Conservation (phyloP, 768 basidiomycete species). For the Boletus rubroflammeus region DNA sequence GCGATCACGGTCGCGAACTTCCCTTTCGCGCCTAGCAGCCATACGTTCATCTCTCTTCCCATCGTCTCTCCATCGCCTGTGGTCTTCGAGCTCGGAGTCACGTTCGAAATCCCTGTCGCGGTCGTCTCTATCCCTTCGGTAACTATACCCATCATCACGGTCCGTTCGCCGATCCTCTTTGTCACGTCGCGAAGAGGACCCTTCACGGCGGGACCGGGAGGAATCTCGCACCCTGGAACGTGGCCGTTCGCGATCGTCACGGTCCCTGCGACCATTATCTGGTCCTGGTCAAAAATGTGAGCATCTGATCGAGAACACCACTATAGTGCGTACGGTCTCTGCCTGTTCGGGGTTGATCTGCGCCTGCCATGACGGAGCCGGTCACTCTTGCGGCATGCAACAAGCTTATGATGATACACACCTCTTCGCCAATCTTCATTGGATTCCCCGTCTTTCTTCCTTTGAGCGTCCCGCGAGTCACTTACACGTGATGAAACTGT, state of each 20-base stretch:
- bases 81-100: constrained; percentile 59
- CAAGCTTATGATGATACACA: constrained; percentile 31
- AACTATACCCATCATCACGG: constrained; percentile 27
- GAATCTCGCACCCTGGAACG: constrained; percentile 63
- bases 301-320: background rate
- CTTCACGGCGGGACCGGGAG: constrained; percentile 57
- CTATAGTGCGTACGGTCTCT: constrained; percentile 53
- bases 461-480: constrained; percentile 57
- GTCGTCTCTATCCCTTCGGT: constrained; percentile 35
- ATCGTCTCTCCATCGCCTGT: constrained; percentile 78
- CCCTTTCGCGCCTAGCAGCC: constrained; percentile 56
- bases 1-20: constrained; percentile 39
- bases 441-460: constrained; percentile 68
- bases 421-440: constrained; percentile 87
- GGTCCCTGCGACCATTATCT: constrained; percentile 54
- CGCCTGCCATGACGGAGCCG: constrained; percentile 30
- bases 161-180: constrained; percentile 36
- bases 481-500: constrained; percentile 45
- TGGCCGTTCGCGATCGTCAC: constrained; percentile 59
- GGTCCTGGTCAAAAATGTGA: constrained; percentile 36
- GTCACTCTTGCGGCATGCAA: background rate
- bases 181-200: constrained; percentile 52
- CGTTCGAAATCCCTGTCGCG: constrained; percentile 42
- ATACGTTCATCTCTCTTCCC: constrained; percentile 77
- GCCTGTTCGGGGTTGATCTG: constrained; percentile 46